phyloP scores from a whole-genome alignment of 1,139 yeast species.

The Suhomyces yuchorum region DNA sequence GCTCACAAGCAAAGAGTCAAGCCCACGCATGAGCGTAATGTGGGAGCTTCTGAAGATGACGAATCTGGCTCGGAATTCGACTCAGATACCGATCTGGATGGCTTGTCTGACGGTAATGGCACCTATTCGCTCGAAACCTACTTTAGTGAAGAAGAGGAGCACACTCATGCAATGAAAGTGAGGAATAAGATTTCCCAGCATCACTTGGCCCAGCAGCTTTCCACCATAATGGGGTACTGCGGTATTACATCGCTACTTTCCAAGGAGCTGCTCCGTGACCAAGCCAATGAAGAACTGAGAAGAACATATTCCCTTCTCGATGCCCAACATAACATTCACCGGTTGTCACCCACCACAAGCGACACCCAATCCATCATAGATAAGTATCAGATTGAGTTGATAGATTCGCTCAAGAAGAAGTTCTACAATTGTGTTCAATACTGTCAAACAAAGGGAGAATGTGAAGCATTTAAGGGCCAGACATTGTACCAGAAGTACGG shows the following conservation, averaged over 20 bases:
- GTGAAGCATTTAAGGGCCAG: constrained; percentile 25
- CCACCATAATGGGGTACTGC: constrained; percentile 39
- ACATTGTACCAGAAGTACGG: constrained; percentile 67
- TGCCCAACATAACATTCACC: constrained; percentile 25
- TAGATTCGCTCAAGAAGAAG: constrained; percentile 51
- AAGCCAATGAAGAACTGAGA: constrained; percentile 39
- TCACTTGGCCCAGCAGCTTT: constrained; percentile 26
- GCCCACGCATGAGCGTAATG: constrained; percentile 25
- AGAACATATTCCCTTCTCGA: constrained; percentile 36
- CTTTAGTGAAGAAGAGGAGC: constrained; percentile 29
- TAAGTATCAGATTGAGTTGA: constrained; percentile 53
- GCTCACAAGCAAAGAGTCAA: constrained; percentile 22
- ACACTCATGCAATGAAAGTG: constrained; percentile 30
- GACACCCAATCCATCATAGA: constrained; percentile 55
- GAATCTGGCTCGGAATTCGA: constrained; percentile 14
- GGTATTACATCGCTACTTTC: constrained; percentile 25
- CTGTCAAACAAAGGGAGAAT: constrained; percentile 1
- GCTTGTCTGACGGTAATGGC: background rate
- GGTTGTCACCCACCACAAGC: constrained; percentile 25
- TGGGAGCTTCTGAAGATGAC: constrained; percentile 4
- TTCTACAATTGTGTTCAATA: background rate
- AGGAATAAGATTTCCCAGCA: constrained; percentile 17
- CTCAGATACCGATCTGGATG: constrained; percentile 10
- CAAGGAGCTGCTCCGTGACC: constrained; percentile 22
- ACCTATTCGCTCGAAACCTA: constrained; percentile 24